phyloP scores from a whole-genome alignment of 176 grass and related monocot species.

The Oryza brachyantha region DNA sequence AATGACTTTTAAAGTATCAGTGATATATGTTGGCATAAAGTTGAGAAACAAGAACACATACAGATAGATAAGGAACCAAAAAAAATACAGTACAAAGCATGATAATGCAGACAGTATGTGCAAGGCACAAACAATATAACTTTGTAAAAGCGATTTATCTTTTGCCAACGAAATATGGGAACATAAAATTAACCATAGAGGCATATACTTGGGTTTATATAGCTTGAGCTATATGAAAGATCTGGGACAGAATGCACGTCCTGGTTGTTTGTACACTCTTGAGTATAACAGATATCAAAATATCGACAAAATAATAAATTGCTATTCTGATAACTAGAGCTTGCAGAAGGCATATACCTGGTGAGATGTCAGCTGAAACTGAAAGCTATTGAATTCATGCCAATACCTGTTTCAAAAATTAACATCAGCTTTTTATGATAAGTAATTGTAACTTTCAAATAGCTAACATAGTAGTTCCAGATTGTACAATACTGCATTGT shows the following conservation, averaged over 20 bases:
- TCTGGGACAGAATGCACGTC: slow-evolving; percentile 25
- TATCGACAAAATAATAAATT: neutral
- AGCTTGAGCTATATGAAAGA: slow-evolving; percentile 13
- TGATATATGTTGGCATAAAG: neutral
- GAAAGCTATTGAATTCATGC: slow-evolving; percentile 99
- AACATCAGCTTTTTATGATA: slow-evolving; percentile 20
- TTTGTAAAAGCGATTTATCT: neutral
- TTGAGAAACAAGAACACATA: neutral
- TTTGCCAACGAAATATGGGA: slow-evolving; percentile 4
- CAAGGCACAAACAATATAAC: neutral
- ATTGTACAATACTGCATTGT: neutral
- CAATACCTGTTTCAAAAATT: slow-evolving; percentile 73
- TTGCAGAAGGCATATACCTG: slow-evolving; percentile 64
- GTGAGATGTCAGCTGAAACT: slow-evolving; percentile 93
- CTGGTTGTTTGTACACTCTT: neutral
- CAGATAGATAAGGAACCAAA: neutral
- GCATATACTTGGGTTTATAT: neutral
- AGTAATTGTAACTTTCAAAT: neutral
- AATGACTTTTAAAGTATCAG: neutral
- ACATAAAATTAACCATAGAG: neutral
- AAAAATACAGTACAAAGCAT: neutral
- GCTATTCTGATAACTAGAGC: slow-evolving; percentile 6
- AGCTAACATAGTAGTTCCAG: neutral
- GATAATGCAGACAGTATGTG: neutral
- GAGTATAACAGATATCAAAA: neutral